phyloP scores from a whole-genome alignment of 129 eudicot species.

The Flaveria sonorensis region DNA sequence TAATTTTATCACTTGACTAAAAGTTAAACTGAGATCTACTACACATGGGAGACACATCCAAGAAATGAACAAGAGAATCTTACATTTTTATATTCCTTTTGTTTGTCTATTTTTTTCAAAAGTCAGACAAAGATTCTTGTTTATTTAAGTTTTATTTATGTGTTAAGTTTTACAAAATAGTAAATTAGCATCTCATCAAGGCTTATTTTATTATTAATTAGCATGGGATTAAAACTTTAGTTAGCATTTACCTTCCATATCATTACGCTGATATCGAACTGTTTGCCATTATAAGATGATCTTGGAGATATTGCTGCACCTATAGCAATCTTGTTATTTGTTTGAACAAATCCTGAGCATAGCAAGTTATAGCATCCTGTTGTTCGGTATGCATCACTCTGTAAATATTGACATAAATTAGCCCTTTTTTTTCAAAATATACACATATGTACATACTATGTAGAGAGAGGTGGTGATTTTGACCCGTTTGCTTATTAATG shows the following conservation, averaged over 20 bases:
- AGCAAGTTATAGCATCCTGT: constrained; percentile 96
- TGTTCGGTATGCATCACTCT: constrained; percentile 96
- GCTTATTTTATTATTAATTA: not conserved
- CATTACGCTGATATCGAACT: constrained; percentile 85
- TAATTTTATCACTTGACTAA: constrained; percentile 17
- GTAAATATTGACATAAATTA: constrained; percentile 25
- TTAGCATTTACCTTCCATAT: constrained; percentile 79
- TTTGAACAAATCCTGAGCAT: constrained; percentile 96
- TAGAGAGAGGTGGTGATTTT: not conserved
- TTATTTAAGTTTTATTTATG: not conserved
- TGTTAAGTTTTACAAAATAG: not conserved
- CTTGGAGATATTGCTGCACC: constrained; percentile 99
- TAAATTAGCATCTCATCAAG: not conserved
- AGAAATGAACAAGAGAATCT: constrained; percentile 46
- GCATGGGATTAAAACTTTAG: not conserved
- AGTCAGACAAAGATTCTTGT: constrained; percentile 21
- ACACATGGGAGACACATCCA: constrained; percentile 42
- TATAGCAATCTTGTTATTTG: constrained; percentile 79
- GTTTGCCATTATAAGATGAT: constrained; percentile 70
- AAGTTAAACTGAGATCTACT: constrained; percentile 26
- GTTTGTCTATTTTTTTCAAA: not conserved
- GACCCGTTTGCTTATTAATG: not conserved
- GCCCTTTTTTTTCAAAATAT: not conserved
- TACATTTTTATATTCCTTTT: constrained; percentile 19
- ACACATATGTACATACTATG: not conserved